These are phyloP conservation scores for Sugiyamaella valdiviana DNA, from an alignment of 805 yeast genomes.

Conservation along the genomic window DNA sequence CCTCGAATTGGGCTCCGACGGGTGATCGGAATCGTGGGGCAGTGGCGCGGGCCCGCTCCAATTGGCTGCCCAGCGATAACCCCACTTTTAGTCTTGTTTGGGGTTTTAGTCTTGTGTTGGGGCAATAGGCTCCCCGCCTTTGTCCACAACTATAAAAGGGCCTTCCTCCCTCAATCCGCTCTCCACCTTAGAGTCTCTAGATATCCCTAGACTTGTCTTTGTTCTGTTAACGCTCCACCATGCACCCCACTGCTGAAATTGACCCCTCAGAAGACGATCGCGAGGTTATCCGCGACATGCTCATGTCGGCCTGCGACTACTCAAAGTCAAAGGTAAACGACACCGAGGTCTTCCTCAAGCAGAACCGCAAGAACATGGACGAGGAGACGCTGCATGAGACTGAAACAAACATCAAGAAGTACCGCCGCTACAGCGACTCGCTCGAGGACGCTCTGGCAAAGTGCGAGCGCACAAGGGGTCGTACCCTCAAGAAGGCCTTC, in stretches of 20 bases:
- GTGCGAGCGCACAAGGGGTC: slow-evolving; percentile 24
- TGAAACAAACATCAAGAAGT: slow-evolving; percentile 17
- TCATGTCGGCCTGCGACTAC: slow-evolving; percentile 15
- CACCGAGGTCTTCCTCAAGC: slow-evolving; percentile 18
- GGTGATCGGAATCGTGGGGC: background rate
- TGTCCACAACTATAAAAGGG: background rate
- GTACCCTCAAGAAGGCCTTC: slow-evolving; percentile 25
- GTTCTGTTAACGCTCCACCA: background rate
- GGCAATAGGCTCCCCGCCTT: background rate
- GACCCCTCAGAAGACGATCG: slow-evolving; percentile 25
- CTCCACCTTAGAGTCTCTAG: background rate
- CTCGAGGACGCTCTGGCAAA: slow-evolving; percentile 23
- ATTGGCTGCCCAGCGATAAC: background rate
- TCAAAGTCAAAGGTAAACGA: slow-evolving; percentile 17
- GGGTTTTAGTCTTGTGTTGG: too few species aligned
- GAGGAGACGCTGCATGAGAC: slow-evolving; percentile 19
- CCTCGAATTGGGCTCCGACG: background rate
- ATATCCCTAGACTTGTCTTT: too few species aligned
- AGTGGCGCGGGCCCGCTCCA: background rate
- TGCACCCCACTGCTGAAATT: slow-evolving; percentile 22
- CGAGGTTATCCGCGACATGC: slow-evolving; percentile 21
- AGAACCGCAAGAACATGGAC: slow-evolving; percentile 18
- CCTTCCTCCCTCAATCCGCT: background rate
- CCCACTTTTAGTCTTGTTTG: background rate
- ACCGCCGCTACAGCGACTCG: slow-evolving; percentile 17